These are phyloP conservation scores for Hericium coralloides DNA, from an alignment of 768 basidiomycete genomes.

Conservation along the genomic window DNA sequence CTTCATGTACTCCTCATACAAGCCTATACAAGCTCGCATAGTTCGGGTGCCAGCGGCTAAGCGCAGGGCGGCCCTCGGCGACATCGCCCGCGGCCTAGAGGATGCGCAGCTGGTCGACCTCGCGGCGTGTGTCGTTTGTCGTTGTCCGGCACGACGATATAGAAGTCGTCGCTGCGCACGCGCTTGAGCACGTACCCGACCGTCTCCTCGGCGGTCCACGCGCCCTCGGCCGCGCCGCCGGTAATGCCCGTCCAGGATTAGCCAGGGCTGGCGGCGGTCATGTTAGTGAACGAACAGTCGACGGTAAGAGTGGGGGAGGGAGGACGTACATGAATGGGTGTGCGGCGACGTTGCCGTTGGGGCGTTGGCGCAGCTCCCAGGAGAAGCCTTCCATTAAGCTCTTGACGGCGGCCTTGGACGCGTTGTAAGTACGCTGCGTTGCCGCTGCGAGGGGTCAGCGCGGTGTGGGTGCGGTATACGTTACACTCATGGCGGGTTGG, in stretches of 20 bases:
- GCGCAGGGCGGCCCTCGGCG: constrained; percentile 76
- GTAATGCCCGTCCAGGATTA: constrained; percentile 78
- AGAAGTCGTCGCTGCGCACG: constrained; percentile 80
- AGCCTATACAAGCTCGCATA: constrained; percentile 66
- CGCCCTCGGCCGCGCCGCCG: constrained; percentile 25
- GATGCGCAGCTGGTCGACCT: constrained; percentile 80
- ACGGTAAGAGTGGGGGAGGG: not conserved
- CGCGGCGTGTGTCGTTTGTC: constrained; percentile 72
- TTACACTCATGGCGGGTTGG: constrained; percentile 78
- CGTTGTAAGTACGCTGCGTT: constrained; percentile 79
- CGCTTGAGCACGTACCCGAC: constrained; percentile 80
- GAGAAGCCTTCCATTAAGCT: constrained; percentile 59
- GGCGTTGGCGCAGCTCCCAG: constrained; percentile 54
- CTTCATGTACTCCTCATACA: constrained; percentile 40
- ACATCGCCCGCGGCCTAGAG: constrained; percentile 86
- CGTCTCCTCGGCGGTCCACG: constrained; percentile 84
- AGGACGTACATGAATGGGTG: constrained; percentile 86
- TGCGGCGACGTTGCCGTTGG: constrained; percentile 65
- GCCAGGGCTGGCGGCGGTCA: constrained; percentile 58
- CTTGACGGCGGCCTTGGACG: constrained; percentile 69
- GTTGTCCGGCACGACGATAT: constrained; percentile 90
- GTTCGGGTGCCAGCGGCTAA: constrained; percentile 78
- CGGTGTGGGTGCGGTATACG: not conserved
- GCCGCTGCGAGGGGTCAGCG: constrained; percentile 38
- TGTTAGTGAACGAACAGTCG: not conserved